A percentile compares a stretch with the other conserved stretches of the same genome.
phyloP scores from a whole-genome alignment of 2,329 filamentous ascomycete species.

The Plectosphaerella cucumerina region DNA sequence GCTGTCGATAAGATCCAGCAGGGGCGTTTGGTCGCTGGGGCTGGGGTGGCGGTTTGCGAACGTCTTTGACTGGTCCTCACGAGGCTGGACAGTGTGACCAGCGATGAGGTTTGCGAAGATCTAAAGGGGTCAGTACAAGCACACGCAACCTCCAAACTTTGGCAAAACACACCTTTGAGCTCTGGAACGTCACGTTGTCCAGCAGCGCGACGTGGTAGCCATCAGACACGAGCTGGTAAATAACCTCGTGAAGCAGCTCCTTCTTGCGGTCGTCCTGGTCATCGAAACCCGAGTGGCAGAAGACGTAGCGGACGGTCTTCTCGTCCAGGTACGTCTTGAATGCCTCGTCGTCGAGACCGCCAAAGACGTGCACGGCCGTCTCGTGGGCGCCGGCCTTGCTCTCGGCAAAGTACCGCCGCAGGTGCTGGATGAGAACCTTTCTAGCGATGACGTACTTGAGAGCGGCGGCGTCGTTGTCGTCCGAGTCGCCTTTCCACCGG shows the following conservation, averaged over 20 bases:
- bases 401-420: slow-evolving; percentile 25
- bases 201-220: slow-evolving; percentile 60
- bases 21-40: neutral
- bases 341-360: slow-evolving; percentile 37
- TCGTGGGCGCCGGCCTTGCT: neutral
- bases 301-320: slow-evolving; percentile 60
- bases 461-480: slow-evolving; percentile 7
- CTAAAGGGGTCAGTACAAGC: neutral
- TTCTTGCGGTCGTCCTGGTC: slow-evolving; percentile 7
- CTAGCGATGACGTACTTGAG: slow-evolving; percentile 60
- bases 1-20: neutral
- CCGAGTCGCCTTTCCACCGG: slow-evolving; percentile 6
- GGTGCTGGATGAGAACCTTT: slow-evolving; percentile 60
- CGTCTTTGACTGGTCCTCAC: neutral
- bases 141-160: neutral
- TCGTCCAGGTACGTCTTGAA: slow-evolving; percentile 53
- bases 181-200: slow-evolving; percentile 58
- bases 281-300: slow-evolving; percentile 60
- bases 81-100: neutral
- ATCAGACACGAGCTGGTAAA: slow-evolving; percentile 49
- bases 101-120: slow-evolving; percentile 1
- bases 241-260: slow-evolving; percentile 35
- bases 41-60: too few species aligned
- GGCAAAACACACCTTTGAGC: slow-evolving; percentile 50
- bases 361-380: slow-evolving; percentile 35